Evolutionary conservation across 2,329 filamentous ascomycete species (phyloP).

Genomic region (Ceratocystis smalleyi): DNA sequence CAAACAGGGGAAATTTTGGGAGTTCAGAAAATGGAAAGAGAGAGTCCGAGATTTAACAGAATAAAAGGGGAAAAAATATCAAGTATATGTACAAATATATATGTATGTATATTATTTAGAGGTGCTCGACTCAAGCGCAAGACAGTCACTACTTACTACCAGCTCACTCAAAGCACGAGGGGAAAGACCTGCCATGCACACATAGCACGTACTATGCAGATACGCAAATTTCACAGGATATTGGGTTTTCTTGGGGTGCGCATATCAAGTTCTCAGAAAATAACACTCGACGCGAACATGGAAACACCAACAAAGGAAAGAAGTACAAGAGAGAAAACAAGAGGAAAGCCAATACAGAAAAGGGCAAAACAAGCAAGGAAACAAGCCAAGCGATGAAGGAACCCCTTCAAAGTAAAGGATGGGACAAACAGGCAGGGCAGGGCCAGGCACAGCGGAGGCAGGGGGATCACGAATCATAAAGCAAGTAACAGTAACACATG

Average conservation of each 20-base stretch:
- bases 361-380: conserved; percentile 17
- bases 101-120: background rate
- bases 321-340: conserved; percentile 7
- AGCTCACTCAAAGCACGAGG: background rate
- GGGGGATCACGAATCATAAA: background rate
- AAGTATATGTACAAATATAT: background rate
- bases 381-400: background rate
- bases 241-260: background rate
- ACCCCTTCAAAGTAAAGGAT: background rate
- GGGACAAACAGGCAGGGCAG: background rate
- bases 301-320: conserved; percentile 9
- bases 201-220: background rate
- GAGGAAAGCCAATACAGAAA: conserved; percentile 9
- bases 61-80: background rate
- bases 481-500: background rate
- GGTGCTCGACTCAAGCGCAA: background rate
- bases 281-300: conserved; percentile 2
- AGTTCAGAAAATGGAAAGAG: background rate
- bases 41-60: conserved; percentile 1
- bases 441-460: background rate
- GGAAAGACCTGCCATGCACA: background rate
- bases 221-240: background rate
- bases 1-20: background rate
- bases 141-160: background rate
- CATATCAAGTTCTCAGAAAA: background rate